Percentiles rank a stretch among this genome's conserved stretches.
Conservation (phyloP, 2,329 filamentous ascomycete species). For the Xylariaceae sp. region DNA sequence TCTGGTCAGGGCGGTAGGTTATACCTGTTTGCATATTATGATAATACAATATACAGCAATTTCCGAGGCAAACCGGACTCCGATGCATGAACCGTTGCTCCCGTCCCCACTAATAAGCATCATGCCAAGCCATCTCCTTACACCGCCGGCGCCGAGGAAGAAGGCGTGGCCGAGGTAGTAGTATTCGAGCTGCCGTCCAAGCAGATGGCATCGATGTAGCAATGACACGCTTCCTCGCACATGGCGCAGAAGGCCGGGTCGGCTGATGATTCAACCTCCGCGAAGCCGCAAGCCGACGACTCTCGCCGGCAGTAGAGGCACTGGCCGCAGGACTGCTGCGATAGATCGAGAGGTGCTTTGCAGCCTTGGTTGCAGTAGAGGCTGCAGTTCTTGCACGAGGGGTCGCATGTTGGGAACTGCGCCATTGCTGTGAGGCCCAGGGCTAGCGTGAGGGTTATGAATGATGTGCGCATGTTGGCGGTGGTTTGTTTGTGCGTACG, state of each 20-base stretch:
- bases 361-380: conserved; percentile 27
- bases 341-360: conserved; percentile 15
- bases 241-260: conserved; percentile 21
- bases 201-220: conserved; percentile 17
- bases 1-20: too few relatives aligned
- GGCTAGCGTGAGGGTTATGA: conserved; percentile 9
- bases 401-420: conserved; percentile 13
- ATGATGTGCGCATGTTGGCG: conserved; percentile 5
- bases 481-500: not conserved
- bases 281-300: conserved; percentile 24
- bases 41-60: too few relatives aligned
- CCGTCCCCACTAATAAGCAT: too few relatives aligned
- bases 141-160: not conserved
- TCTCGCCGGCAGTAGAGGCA: conserved; percentile 30
- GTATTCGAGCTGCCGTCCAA: conserved; percentile 6
- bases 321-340: conserved; percentile 13
- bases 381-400: conserved; percentile 18
- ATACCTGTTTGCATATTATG: too few relatives aligned
- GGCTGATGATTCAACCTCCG: conserved; percentile 7
- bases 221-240: conserved; percentile 22
- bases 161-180: conserved; percentile 3
- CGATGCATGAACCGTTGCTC: too few relatives aligned
- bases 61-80: too few relatives aligned
- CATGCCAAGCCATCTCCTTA: too few relatives aligned
- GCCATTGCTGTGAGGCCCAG: conserved; percentile 6